Conservation (phyloP, 1,139 yeast genomes). For the Suhomyces choctaworum region DNA sequence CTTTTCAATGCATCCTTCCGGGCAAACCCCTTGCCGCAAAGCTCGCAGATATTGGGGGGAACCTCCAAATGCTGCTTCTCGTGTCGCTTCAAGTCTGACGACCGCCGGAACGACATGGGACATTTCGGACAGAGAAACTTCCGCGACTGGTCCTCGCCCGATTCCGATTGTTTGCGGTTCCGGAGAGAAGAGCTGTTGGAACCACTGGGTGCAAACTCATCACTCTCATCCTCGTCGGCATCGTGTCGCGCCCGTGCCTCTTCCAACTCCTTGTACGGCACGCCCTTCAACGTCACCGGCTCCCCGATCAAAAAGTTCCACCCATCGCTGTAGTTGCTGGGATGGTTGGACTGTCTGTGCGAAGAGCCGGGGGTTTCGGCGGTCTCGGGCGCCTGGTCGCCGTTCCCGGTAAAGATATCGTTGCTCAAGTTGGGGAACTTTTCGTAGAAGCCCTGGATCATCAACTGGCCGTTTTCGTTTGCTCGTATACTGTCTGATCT, state of each 20-base stretch:
- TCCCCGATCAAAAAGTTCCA: slow-evolving; percentile 43
- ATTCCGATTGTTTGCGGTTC: not conserved
- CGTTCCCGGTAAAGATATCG: slow-evolving; percentile 33
- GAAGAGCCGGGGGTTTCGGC: slow-evolving; percentile 7
- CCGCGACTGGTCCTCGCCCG: slow-evolving; percentile 23
- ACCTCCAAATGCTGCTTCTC: slow-evolving; percentile 58
- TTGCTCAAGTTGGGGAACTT: slow-evolving; percentile 47
- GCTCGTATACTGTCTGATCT: slow-evolving; percentile 36
- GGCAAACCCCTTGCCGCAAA: slow-evolving; percentile 81
- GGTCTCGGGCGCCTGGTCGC: not conserved
- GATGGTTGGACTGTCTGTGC: slow-evolving; percentile 14
- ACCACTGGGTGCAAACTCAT: not conserved
- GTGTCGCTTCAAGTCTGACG: slow-evolving; percentile 66
- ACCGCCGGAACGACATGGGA: slow-evolving; percentile 57
- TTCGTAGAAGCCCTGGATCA: slow-evolving; percentile 45
- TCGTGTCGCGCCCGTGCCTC: slow-evolving; percentile 11
- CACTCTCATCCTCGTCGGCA: slow-evolving; percentile 15
- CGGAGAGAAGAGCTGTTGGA: slow-evolving; percentile 2
- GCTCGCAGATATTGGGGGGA: slow-evolving; percentile 69
- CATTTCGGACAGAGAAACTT: slow-evolving; percentile 52
- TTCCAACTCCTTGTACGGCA: slow-evolving; percentile 8
- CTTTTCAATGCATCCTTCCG: slow-evolving; percentile 77
- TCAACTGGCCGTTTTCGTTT: slow-evolving; percentile 45
- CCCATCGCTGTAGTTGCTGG: slow-evolving; percentile 26
- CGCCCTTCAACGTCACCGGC: slow-evolving; percentile 17